Percentiles rank a stretch among this genome's conserved stretches.
Conservation (phyloP, 2,329 filamentous ascomycete genomes). For the Monilinia fructigena region DNA sequence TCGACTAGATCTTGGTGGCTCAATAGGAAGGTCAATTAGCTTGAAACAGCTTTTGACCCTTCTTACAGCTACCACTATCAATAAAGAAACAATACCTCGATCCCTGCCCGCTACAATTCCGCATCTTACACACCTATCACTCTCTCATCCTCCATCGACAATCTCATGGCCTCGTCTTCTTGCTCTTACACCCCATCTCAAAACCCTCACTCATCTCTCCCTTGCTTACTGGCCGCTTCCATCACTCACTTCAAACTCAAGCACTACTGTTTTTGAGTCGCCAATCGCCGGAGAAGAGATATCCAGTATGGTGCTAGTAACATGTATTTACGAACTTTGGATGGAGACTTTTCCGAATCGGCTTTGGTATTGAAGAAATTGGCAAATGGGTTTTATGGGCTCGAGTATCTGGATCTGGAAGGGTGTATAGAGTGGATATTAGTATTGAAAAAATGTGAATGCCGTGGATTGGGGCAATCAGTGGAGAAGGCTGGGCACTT, state of each 20-base stretch:
- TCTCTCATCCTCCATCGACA: conserved; percentile 45
- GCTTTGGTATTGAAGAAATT: conserved; percentile 55
- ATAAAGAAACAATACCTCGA: conserved; percentile 24
- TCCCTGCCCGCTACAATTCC: conserved; percentile 44
- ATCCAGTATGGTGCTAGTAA: conserved; percentile 56
- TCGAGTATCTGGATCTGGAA: conserved; percentile 61
- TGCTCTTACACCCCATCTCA: conserved; percentile 51
- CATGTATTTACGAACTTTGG: conserved; percentile 56
- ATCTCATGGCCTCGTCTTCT: conserved; percentile 61
- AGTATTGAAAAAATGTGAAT: background rate
- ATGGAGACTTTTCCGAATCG: conserved; percentile 60
- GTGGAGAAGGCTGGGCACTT: conserved; percentile 31
- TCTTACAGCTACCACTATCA: conserved; percentile 21
- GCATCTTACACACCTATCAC: conserved; percentile 59
- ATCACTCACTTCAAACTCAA: conserved; percentile 55
- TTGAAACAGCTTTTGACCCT: conserved; percentile 50
- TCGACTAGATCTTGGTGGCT: conserved; percentile 55
- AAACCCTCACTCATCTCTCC: conserved; percentile 58
- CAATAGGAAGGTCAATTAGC: conserved; percentile 51
- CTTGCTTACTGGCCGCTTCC: conserved; percentile 63
- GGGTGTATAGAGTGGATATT: conserved; percentile 56
- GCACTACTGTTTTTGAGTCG: conserved; percentile 48
- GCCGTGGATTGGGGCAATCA: conserved; percentile 35
- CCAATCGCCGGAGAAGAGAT: conserved; percentile 41
- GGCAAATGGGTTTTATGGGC: conserved; percentile 53